A percentile compares a stretch with the other conserved stretches of the same genome.
phyloP scores from a whole-genome alignment of 1,139 yeast species.

The Schizosaccharomyces versatilis region DNA sequence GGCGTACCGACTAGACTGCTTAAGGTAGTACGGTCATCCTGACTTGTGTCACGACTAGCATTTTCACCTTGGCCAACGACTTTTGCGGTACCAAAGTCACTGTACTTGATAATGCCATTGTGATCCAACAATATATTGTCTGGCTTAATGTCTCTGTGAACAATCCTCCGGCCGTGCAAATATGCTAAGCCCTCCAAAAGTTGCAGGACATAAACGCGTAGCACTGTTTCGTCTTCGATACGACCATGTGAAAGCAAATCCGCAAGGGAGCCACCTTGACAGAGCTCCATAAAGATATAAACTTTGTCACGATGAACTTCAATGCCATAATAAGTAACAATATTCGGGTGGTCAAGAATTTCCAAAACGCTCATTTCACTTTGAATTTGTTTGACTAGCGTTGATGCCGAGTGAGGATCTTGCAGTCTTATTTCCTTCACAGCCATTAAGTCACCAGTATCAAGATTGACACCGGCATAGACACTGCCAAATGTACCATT shows the following conservation, averaged over 20 bases:
- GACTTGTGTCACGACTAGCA: slow-evolving; percentile 12
- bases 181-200: slow-evolving; percentile 90
- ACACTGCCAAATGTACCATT: slow-evolving; percentile 94
- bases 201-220: slow-evolving; percentile 75
- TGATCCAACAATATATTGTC: slow-evolving; percentile 66
- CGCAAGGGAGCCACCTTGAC: slow-evolving; percentile 89
- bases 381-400: slow-evolving; percentile 67
- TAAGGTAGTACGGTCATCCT: slow-evolving; percentile 18
- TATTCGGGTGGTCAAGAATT: slow-evolving; percentile 84
- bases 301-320: slow-evolving; percentile 93
- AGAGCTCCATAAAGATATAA: slow-evolving; percentile 88
- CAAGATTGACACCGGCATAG: slow-evolving; percentile 74
- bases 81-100: slow-evolving; percentile 70
- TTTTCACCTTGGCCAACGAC: slow-evolving; percentile 40
- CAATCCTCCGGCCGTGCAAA: slow-evolving; percentile 85
- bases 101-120: slow-evolving; percentile 47
- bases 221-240: slow-evolving; percentile 83
- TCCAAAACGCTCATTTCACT: slow-evolving; percentile 94
- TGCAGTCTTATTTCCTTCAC: slow-evolving; percentile 87
- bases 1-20: slow-evolving; percentile 78
- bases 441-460: slow-evolving; percentile 90
- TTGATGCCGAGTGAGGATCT: slow-evolving; percentile 66
- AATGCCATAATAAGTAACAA: slow-evolving; percentile 88
- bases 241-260: slow-evolving; percentile 69
- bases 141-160: slow-evolving; percentile 90